Percentiles rank a stretch among this genome's conserved stretches.
phyloP scores from a whole-genome alignment of 2,329 filamentous ascomycete species.

The Kalaharituber pfeilii region DNA sequence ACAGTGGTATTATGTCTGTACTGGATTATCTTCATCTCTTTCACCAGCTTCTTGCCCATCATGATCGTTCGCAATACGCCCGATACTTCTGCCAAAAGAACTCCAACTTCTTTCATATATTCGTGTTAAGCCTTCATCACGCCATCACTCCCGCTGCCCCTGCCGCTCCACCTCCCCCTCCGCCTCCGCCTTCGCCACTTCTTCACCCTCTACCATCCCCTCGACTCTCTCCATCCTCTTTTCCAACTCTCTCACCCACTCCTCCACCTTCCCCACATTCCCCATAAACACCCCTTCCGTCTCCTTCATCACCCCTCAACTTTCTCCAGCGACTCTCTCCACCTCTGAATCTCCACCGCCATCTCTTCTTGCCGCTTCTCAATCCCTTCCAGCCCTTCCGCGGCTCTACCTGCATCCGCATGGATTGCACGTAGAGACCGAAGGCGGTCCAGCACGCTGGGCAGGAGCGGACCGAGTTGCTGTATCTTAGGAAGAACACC shows the following conservation, averaged over 20 bases:
- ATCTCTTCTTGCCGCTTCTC: conserved; percentile 69
- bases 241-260: conserved; percentile 79
- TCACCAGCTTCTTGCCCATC: too few relatives aligned
- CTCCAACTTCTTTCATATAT: too few relatives aligned
- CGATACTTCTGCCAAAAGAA: too few relatives aligned
- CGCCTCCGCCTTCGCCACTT: background rate
- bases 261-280: conserved; percentile 72
- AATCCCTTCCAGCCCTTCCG: conserved; percentile 56
- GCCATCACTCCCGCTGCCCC: too few relatives aligned
- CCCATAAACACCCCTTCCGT: conserved; percentile 37
- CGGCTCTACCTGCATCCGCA: conserved; percentile 66
- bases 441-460: conserved; percentile 67
- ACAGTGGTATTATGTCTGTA: too few relatives aligned
- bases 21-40: too few relatives aligned
- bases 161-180: background rate
- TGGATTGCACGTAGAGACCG: conserved; percentile 72
- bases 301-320: conserved; percentile 58
- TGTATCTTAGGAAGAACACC: conserved; percentile 78
- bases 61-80: too few relatives aligned
- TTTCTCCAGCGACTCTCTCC: conserved; percentile 63
- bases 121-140: too few relatives aligned
- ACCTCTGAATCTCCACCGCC: conserved; percentile 65
- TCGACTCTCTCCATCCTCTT: conserved; percentile 46
- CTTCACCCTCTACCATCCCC: conserved; percentile 12
- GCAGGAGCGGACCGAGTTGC: conserved; percentile 65